Conservation (phyloP, 805 yeast species). For the Tetrapisispora arboricola region DNA sequence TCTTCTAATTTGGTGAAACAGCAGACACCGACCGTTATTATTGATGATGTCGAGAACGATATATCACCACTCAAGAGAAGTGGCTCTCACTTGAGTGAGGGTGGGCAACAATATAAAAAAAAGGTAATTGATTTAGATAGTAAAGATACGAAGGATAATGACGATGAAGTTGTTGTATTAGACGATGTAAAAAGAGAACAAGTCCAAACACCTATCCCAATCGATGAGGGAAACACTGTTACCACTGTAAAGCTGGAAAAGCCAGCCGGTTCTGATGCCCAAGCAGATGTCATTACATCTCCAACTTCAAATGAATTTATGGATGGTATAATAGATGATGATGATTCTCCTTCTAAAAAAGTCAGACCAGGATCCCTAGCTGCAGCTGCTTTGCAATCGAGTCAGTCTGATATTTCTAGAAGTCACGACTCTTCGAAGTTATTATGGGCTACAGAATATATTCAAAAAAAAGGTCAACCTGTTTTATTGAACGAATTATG, state of each 20-base stretch:
- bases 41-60: slow-evolving; percentile 7
- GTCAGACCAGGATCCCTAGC: slow-evolving; percentile 26
- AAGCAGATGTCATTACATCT: background rate
- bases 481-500: slow-evolving; percentile 56
- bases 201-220: background rate
- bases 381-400: slow-evolving; percentile 24
- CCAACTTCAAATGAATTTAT: slow-evolving; percentile 8
- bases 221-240: background rate
- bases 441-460: slow-evolving; percentile 83
- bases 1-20: slow-evolving; percentile 32
- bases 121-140: slow-evolving; percentile 6
- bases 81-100: slow-evolving; percentile 13
- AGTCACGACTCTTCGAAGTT: slow-evolving; percentile 74
- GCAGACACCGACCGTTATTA: background rate
- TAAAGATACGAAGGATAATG: slow-evolving; percentile 6
- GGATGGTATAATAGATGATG: slow-evolving; percentile 10
- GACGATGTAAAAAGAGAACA: background rate
- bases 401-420: slow-evolving; percentile 22
- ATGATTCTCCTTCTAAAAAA: slow-evolving; percentile 21
- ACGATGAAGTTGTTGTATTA: background rate
- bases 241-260: background rate
- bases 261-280: background rate
- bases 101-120: background rate
- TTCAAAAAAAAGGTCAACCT: slow-evolving; percentile 61
- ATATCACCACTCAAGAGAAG: slow-evolving; percentile 8